These are phyloP conservation scores for Eucalyptus albens DNA, from an alignment of 345 rosid genomes.

Conservation along the genomic window DNA sequence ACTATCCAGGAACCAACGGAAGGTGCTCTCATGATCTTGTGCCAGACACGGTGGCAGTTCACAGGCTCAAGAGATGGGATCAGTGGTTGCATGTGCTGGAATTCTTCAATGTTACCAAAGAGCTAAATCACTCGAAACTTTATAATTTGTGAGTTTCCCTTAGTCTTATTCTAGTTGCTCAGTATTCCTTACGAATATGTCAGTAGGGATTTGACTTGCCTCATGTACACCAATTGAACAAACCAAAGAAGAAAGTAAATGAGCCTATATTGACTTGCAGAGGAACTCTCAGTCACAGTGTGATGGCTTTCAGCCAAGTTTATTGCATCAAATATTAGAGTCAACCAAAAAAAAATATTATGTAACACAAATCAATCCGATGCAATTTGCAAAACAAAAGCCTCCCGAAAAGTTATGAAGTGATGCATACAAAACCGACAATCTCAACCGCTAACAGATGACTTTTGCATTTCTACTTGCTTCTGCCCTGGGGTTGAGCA, in stretches of 20 bases:
- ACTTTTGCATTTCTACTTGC: conserved; percentile 8
- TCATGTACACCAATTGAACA: background rate
- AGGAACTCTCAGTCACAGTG: background rate
- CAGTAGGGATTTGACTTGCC: background rate
- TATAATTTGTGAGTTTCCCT: background rate
- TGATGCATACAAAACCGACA: background rate
- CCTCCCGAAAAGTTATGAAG: background rate
- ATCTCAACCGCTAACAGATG: background rate
- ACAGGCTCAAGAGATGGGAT: conserved; percentile 25
- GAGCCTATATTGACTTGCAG: background rate
- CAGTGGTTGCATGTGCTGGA: conserved; percentile 17
- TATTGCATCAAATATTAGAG: background rate
- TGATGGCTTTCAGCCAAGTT: background rate
- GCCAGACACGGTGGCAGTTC: conserved; percentile 17
- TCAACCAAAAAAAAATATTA: background rate
- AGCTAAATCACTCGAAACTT: conserved; percentile 1
- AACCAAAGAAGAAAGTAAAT: background rate
- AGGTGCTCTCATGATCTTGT: conserved; percentile 26
- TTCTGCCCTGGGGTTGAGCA: conserved; percentile 11
- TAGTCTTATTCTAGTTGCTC: background rate
- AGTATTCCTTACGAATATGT: background rate
- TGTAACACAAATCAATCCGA: background rate
- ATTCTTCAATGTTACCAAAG: conserved; percentile 22
- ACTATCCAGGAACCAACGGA: conserved; percentile 25
- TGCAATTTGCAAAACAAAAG: background rate